Evolutionary conservation across 176 grass and related monocot species (phyloP).

Genomic region (Hordeum vulgare): MorexV3_pseudomolecules_assembly NC_058521.1:485840140-485840639

Average conservation of each 20-base stretch:
- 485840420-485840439: neutral
- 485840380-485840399: neutral
- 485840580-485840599: neutral
- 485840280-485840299: constrained; percentile 17
- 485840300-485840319: neutral
- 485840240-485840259: neutral
- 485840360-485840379: neutral
- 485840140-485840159: neutral
- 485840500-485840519: neutral
- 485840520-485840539: neutral
- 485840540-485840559: neutral
- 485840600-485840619: neutral
- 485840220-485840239: neutral
- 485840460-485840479: neutral
- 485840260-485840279: neutral
- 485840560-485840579: constrained; percentile 2
- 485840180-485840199: neutral
- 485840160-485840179: neutral
- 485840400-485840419: neutral
- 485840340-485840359: neutral
- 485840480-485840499: neutral
- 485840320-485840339: constrained; percentile 2
- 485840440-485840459: neutral
- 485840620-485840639: neutral
- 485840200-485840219: neutral